Base-by-base conservation (phyloP, 345 rosid species). In the Trapa bicornis region DNA sequence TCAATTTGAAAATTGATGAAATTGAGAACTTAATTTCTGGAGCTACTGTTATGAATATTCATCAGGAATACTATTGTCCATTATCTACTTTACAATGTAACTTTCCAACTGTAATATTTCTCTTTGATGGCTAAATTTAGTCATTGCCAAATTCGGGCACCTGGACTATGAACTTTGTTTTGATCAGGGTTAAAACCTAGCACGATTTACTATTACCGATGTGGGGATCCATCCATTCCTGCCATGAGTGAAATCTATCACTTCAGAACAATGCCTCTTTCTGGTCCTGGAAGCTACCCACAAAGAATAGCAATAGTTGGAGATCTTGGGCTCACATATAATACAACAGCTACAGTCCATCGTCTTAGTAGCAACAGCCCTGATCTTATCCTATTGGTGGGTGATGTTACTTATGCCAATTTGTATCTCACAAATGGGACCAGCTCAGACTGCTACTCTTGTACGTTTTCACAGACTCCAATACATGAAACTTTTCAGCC, bases 401-500 rank as follows among this genome's bases (percentile, higher is more conserved):
- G 99, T 38, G 97, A 87, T 73, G 79, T 86, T 38, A 81, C 85
- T 76, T 91, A 88, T 62, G 96, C 97, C 0, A 87, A 94, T 73
- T 62, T 85, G 73, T 94, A 88, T 73, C 80, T 78, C 43, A 79
- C 95, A 0, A 83, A 89, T 71, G 89, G 91, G 68, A 80, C 87
- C 39, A 80, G 75, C 39, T 61, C 83, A 37, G 80, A 80, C 64
- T 86, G 93, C 73, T 75, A 75, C 76, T 80, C 82, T 16, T 80
- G 84, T 70, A 71, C 82, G 0, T 86, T 91, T 78, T 12, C 86
- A 0, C 67, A 76, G n/a, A 74, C 90, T 43, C 92, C 92, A 10
- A 85, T 88, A 37, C 88, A 85, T 9, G 87, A 87, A 73, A 81
- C 83, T 3, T 91, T 87, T 78, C 99, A 93, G 80, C 99, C 99